Evolutionary conservation across 2,329 filamentous ascomycete genomes (phyloP).

Genomic region (Trichothecium sympodiale): DNA sequence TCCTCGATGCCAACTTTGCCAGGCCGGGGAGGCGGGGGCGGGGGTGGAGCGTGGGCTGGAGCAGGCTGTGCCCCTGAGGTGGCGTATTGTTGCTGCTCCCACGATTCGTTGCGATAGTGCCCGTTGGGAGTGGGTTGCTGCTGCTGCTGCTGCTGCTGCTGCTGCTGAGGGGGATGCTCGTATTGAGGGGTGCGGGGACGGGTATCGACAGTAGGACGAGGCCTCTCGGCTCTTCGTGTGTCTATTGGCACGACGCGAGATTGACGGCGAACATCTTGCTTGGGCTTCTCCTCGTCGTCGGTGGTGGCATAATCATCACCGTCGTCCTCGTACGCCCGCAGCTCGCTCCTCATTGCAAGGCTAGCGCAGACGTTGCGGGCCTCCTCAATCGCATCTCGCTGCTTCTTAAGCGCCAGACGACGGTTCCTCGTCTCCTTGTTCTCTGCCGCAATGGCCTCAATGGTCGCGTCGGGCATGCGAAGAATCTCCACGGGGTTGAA

Average conservation of each 20-base stretch:
- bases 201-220: constrained; percentile 1
- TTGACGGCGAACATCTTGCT: constrained; percentile 6
- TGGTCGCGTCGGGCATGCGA: constrained; percentile 29
- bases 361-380: constrained; percentile 36
- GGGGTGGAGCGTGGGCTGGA: constrained; percentile 17
- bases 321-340: constrained; percentile 28
- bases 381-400: constrained; percentile 39
- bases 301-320: constrained; percentile 17
- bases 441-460: constrained; percentile 40
- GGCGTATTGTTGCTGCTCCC: constrained; percentile 6
- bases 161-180: constrained; percentile 6
- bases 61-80: constrained; percentile 5
- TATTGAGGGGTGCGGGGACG: too few relatives aligned
- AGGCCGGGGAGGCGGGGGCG: constrained; percentile 24
- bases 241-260: not conserved
- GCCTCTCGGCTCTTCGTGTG: not conserved
- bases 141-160: constrained; percentile 9
- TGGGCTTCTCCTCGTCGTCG: constrained; percentile 18
- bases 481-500: constrained; percentile 42
- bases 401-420: constrained; percentile 32
- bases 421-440: constrained; percentile 41
- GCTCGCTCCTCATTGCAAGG: constrained; percentile 40
- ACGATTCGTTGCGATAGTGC: constrained; percentile 13
- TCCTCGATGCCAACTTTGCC: constrained; percentile 25
- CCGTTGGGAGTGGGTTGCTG: constrained; percentile 17